These are phyloP conservation scores for Xanthoparmelia taractica DNA, from an alignment of 495 filamentous ascomycete genomes.

Conservation along the genomic window DNA sequence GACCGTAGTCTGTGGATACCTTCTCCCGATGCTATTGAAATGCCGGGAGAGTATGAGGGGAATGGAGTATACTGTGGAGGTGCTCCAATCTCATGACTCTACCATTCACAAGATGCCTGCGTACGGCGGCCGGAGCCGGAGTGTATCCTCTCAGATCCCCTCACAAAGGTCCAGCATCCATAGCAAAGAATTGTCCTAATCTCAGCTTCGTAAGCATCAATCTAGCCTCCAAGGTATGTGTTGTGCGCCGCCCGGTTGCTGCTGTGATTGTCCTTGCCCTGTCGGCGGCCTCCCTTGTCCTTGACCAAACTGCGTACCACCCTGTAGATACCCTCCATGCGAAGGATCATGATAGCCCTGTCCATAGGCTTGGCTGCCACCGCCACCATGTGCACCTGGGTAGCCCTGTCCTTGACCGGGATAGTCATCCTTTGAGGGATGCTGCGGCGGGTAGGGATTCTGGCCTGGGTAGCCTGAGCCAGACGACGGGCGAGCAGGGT, in stretches of 20 bases:
- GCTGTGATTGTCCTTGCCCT: conserved; percentile 1
- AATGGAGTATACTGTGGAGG: not conserved
- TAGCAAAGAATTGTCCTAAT: not conserved
- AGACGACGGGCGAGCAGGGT: conserved; percentile 1
- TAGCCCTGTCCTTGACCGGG: conserved; percentile 9
- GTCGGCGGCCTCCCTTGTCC: not conserved
- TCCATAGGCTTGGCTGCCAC: conserved; percentile 19
- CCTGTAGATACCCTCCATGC: conserved; percentile 1
- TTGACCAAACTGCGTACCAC: not conserved
- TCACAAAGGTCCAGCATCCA: not conserved
- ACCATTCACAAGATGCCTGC: not conserved
- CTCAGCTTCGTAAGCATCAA: not conserved
- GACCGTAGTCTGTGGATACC: no score
- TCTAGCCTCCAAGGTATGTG: not conserved
- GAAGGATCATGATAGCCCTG: conserved; percentile 11
- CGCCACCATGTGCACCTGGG: conserved; percentile 5
- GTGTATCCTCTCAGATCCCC: not conserved
- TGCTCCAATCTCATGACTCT: not conserved
- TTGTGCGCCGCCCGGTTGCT: not conserved
- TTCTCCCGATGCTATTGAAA: no score
- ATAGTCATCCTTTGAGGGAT: conserved; percentile 6
- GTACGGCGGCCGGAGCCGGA: not conserved
- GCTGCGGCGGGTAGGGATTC: conserved; percentile 11
- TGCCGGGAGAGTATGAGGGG: not conserved
- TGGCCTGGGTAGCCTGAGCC: conserved; percentile 15